A percentile compares a stretch with the other conserved stretches of the same genome.
Conservation (phyloP, 305 asterid species). For the Withania somnifera region DNA sequence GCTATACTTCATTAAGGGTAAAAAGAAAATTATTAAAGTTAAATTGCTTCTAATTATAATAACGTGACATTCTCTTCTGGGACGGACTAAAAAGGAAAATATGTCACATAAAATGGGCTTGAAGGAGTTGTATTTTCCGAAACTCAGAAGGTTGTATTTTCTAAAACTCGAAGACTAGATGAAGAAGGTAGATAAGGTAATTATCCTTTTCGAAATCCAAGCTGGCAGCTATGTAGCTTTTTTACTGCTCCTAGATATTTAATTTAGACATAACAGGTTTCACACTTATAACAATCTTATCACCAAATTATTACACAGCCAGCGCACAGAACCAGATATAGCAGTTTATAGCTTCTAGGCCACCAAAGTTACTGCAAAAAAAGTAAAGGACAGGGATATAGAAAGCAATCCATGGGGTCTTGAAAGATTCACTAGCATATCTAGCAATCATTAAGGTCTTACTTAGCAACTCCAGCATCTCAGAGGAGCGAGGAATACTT, state of each 20-base stretch:
- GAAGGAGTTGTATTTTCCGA: too few relatives aligned
- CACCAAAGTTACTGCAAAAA: background rate
- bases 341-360: background rate
- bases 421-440: background rate
- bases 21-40: too few relatives aligned
- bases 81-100: too few relatives aligned
- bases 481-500: background rate
- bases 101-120: too few relatives aligned
- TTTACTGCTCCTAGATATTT: background rate
- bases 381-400: background rate
- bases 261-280: background rate
- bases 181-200: background rate
- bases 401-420: background rate
- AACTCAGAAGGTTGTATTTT: too few relatives aligned
- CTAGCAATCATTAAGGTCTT: background rate
- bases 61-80: too few relatives aligned
- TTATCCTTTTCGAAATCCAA: background rate
- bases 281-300: background rate
- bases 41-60: too few relatives aligned
- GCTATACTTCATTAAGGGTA: too few relatives aligned
- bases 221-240: constrained; percentile 2
- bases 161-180: background rate
- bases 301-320: background rate
- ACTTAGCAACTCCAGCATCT: background rate
- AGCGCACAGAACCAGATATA: background rate